Base-by-base conservation (phyloP, 148 eudicot genomes). In the Dianthus caryophyllus region DNA sequence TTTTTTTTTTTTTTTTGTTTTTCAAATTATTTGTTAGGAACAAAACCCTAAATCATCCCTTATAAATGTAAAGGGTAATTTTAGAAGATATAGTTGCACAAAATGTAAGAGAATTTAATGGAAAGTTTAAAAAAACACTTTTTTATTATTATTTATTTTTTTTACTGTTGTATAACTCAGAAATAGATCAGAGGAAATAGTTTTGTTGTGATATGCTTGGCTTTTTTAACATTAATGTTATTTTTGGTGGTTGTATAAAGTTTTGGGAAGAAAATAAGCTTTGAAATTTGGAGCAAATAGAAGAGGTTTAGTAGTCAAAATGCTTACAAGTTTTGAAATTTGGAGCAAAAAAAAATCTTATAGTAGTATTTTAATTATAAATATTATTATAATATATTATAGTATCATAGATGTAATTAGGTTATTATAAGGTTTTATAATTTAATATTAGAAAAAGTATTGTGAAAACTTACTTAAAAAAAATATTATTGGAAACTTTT, bases 401-500 rank as follows among this genome's bases (percentile, higher is more conserved):
- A n/a, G n/a, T n/a, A n/a, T n/a, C n/a, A n/a, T n/a, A n/a, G n/a
- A n/a, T n/a, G n/a, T n/a, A n/a, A n/a, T n/a, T n/a, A n/a, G n/a
- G n/a, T n/a, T n/a, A n/a, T n/a, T n/a, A n/a, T n/a, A n/a, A n/a
- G n/a, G n/a, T n/a, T n/a, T n/a, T n/a, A n/a, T n/a, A n/a, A n/a
- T n/a, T n/a, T n/a, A n/a, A n/a, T n/a, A n/a, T n/a, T n/a, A n/a
- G n/a, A n/a, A n/a, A n/a, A n/a, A n/a, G n/a, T n/a, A n/a, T n/a
- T n/a, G n/a, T 8, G 8, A 33, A 33, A 33, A 33, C 3, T 67
- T 75, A 71, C 65, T 57, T 46, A 12, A 46, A 2, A 46, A 46
- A 16, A 16, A 46, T 46, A 65, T 73, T 75, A 79, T 75, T 73
- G 75, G 82, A 82, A 82, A 76, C 75, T 84, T 82, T 72, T 79